phyloP scores from a whole-genome alignment of 2,329 filamentous ascomycete genomes.

The Tolypocladium inflatum region DNA sequence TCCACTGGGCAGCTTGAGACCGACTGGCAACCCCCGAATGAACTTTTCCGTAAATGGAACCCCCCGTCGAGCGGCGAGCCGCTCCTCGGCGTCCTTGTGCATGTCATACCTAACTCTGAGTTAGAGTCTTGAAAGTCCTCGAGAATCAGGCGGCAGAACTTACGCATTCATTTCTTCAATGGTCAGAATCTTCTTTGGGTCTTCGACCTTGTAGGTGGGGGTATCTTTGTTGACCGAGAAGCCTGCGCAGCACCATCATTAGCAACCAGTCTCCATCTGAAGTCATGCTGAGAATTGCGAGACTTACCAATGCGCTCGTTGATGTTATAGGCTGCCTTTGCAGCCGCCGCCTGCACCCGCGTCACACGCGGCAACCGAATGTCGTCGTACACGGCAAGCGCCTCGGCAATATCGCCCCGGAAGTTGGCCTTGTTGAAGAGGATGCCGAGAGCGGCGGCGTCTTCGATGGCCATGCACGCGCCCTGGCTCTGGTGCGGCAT shows the following conservation, averaged over 20 bases:
- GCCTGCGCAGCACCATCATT: slow-evolving; percentile 21
- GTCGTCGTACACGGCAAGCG: slow-evolving; percentile 40
- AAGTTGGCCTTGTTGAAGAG: slow-evolving; percentile 43
- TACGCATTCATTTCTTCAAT: slow-evolving; percentile 62
- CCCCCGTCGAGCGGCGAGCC: slow-evolving; percentile 25
- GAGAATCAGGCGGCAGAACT: slow-evolving; percentile 13
- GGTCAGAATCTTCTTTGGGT: slow-evolving; percentile 51
- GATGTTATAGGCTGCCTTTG: slow-evolving; percentile 51
- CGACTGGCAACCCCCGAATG: slow-evolving; percentile 34
- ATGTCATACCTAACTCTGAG: slow-evolving; percentile 40
- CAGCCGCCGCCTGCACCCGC: slow-evolving; percentile 45
- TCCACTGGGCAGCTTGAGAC: slow-evolving; percentile 38
- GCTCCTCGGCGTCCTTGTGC: slow-evolving; percentile 45
- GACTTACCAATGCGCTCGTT: slow-evolving; percentile 48
- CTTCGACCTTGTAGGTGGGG: slow-evolving; percentile 50
- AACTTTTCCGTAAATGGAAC: slow-evolving; percentile 26
- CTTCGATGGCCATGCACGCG: slow-evolving; percentile 57
- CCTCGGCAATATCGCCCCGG: slow-evolving; percentile 34
- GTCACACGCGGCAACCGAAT: slow-evolving; percentile 45
- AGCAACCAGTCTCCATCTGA: neutral
- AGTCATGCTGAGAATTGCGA: too few species aligned
- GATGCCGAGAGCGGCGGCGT: slow-evolving; percentile 52
- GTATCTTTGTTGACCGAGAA: slow-evolving; percentile 52
- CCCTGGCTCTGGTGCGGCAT: slow-evolving; percentile 60
- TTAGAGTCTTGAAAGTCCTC: neutral